phyloP scores from a whole-genome alignment of 208 protist species.

The Kentomonas sorsogonicus region DNA sequence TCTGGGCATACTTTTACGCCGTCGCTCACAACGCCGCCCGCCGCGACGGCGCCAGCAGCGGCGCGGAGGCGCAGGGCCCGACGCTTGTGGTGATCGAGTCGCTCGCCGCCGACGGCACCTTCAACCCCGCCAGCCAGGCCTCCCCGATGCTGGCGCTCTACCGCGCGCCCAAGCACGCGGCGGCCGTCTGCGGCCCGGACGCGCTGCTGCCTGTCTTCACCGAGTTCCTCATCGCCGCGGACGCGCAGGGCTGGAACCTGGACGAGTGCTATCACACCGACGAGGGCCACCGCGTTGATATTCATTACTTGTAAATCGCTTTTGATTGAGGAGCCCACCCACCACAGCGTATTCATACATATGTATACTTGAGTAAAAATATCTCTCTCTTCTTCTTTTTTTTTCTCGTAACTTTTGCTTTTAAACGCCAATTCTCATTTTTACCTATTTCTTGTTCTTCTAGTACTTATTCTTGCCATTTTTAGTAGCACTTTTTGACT shows the following conservation, averaged over 20 bases:
- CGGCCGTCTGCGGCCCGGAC: slow-evolving; percentile 4
- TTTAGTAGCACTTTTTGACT: slow-evolving; percentile 1
- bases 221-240: slow-evolving; percentile 27
- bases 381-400: background rate
- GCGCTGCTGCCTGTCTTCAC: slow-evolving; percentile 26
- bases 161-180: no score
- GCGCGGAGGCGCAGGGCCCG: background rate
- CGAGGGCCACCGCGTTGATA: slow-evolving; percentile 32
- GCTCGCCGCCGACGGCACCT: background rate
- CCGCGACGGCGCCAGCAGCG: background rate
- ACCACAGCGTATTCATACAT: background rate
- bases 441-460: background rate
- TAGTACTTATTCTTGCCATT: background rate
- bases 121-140: background rate
- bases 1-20: slow-evolving; percentile 68
- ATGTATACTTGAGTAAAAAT: no score
- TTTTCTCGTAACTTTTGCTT: background rate
- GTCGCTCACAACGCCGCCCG: slow-evolving; percentile 23
- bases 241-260: slow-evolving; percentile 30
- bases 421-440: background rate
- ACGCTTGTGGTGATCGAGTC: no score
- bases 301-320: slow-evolving; percentile 47
- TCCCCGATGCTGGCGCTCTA: no score
- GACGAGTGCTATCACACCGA: slow-evolving; percentile 30
- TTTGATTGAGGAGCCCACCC: no score